Base-by-base conservation (phyloP, 495 filamentous ascomycete species). In the Penicillium robsamsonii region DNA sequence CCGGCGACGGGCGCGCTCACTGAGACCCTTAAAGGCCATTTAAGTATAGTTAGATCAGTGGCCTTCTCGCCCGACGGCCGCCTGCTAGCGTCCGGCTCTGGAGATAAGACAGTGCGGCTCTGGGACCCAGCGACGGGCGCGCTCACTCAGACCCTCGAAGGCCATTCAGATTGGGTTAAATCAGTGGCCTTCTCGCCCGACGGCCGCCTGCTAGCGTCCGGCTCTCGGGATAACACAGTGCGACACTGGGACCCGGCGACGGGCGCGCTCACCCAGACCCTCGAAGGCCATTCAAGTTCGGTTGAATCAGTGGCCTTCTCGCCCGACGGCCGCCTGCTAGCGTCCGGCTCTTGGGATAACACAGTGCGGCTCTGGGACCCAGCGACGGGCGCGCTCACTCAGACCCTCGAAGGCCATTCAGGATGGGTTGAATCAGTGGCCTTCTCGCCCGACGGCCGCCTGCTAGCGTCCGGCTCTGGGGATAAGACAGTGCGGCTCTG, bases 221-320 rank as follows among this genome's bases (percentile, higher is more conserved):
- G 46, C 17, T 49, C 46, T 15, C 1, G 5, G 7, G 46, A 49
- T 24, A 2, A 15, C 0, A 49, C 18, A 1, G 30, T 49, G 9
- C 46, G 46, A 4, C 18, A 37, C 46, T 49, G 46, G 46, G 46
- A 46, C 15, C 0, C 4, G 3, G 24, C 6, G 22, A 46, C 25
- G n/a, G n/a, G 43, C 45, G 43, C 56, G 35, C 35, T 38, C 35
- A 15, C 12, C 24, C 40, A 56, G 44, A 59, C 50, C n/a, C 38
- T 63, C 24, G 45, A 63, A 31, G 43, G 43, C 13, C 43, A 45
- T 45, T 45, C 22, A 4, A 12, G 7, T 4, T 27, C 2, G 11
- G 43, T 45, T 2, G 7, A 3, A 0, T 45, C 43, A 2, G 43
- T 45, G 20, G 20, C 43, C 22, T 45, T 45, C 24, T 45, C 43